phyloP scores from a whole-genome alignment of 169 alveolate species.

The Cryptosporidium canis region DNA sequence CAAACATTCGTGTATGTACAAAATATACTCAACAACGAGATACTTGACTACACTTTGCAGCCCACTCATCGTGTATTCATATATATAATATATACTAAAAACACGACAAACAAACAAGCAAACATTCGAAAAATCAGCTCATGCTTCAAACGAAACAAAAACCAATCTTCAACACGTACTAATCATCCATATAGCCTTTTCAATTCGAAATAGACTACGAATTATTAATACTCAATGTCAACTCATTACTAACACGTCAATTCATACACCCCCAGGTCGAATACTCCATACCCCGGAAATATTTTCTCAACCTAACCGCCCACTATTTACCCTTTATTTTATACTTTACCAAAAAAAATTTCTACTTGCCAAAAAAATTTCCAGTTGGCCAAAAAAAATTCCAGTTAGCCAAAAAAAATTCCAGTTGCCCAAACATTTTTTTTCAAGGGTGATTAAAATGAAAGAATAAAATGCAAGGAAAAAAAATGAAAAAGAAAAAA shows the following conservation, averaged over 20 bases:
- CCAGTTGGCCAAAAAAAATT: too few species aligned
- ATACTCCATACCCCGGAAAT: conserved; percentile 1
- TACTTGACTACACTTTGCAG: not conserved
- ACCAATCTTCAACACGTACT: not conserved
- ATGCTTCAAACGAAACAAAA: not conserved
- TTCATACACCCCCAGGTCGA: not conserved
- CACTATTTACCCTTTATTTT: too few species aligned
- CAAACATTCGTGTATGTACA: not conserved
- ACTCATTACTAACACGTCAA: not conserved
- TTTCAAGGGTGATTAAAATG: too few species aligned
- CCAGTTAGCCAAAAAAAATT: too few species aligned
- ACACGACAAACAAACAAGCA: not conserved
- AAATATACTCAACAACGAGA: not conserved
- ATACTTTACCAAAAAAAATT: too few species aligned
- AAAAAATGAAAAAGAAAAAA: too few species aligned
- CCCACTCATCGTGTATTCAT: too few species aligned
- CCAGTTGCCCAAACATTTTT: too few species aligned
- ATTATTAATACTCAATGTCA: not conserved
- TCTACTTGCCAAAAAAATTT: too few species aligned
- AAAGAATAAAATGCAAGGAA: too few species aligned
- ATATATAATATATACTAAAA: too few species aligned
- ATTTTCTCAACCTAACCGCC: too few species aligned
- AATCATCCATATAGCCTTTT: not conserved
- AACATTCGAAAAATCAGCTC: not conserved
- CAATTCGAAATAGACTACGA: conserved; percentile 11